A percentile compares a stretch with the other conserved stretches of the same genome.
phyloP scores from a whole-genome alignment of 2,329 filamentous ascomycete genomes.

The Ascochyta rabiei region DNA sequence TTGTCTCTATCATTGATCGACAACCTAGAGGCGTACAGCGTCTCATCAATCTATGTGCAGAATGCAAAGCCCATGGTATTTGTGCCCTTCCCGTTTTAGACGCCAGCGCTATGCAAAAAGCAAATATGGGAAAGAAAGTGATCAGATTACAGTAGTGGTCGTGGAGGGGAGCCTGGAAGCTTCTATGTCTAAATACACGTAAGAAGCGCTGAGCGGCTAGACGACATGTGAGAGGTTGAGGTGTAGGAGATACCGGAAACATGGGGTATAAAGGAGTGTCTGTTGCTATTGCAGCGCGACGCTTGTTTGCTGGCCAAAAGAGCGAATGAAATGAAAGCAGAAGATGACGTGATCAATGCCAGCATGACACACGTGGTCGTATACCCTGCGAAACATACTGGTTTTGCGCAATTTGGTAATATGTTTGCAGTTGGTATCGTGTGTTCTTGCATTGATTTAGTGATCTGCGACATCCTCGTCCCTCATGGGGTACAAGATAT shows the following conservation, averaged over 20 bases:
- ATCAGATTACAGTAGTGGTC: slow-evolving; percentile 20
- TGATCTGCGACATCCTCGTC: slow-evolving; percentile 61
- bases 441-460: slow-evolving; percentile 10
- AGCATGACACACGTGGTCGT: neutral
- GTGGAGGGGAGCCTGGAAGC: slow-evolving; percentile 4
- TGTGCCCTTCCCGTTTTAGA: slow-evolving; percentile 26
- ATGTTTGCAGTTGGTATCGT: neutral
- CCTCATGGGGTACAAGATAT: slow-evolving; percentile 64
- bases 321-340: slow-evolving; percentile 13
- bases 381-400: neutral
- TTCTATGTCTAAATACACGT: slow-evolving; percentile 20
- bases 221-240: slow-evolving; percentile 18
- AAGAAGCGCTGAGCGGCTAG: slow-evolving; percentile 28
- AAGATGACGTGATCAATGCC: neutral
- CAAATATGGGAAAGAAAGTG: slow-evolving; percentile 19
- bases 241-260: slow-evolving; percentile 1
- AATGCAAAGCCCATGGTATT: slow-evolving; percentile 19
- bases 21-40: slow-evolving; percentile 5
- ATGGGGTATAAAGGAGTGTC: slow-evolving; percentile 29
- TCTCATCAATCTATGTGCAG: slow-evolving; percentile 22
- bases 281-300: slow-evolving; percentile 18
- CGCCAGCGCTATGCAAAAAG: slow-evolving; percentile 35
- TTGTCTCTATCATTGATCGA: slow-evolving; percentile 19
- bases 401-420: neutral
- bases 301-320: slow-evolving; percentile 19